Evolutionary conservation across 805 yeast species (phyloP).

Genomic region (Suhomyces xylopsoci): DNA sequence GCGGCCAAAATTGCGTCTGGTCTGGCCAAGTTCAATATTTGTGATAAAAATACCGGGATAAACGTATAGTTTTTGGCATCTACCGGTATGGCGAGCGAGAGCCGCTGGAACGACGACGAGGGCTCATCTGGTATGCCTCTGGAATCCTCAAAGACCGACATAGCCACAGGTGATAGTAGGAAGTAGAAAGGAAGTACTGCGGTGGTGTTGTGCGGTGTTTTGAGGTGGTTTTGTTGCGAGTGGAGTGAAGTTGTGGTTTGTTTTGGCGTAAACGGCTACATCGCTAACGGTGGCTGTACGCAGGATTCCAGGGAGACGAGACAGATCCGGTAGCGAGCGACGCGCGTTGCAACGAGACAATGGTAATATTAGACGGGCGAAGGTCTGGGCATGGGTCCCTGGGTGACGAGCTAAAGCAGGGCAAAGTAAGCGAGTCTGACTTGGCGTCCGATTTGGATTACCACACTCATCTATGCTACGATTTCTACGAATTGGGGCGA

Average conservation of each 20-base stretch:
- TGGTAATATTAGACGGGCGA: not conserved
- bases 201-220: not conserved
- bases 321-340: not conserved
- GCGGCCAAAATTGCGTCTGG: constrained; percentile 14
- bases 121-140: not conserved
- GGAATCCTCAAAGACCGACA: not conserved
- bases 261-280: not conserved
- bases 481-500: too few species aligned
- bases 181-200: not conserved
- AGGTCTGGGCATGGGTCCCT: not conserved
- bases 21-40: constrained; percentile 21
- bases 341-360: not conserved
- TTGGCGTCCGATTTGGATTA: too few species aligned
- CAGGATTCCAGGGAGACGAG: not conserved
- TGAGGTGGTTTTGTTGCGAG: not conserved
- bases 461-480: too few species aligned
- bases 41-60: constrained; percentile 23
- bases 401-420: not conserved
- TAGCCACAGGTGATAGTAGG: not conserved
- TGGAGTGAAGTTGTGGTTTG: not conserved
- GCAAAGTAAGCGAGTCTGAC: too few species aligned
- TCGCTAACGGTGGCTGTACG: not conserved
- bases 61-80: constrained; percentile 26
- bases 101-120: constrained; percentile 15
- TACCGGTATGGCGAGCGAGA: constrained; percentile 24